Evolutionary conservation across 208 protist genomes (phyloP), one percentile per base, ranked within the genome.

Genomic region (Leishmania martiniquensis): DNA sequence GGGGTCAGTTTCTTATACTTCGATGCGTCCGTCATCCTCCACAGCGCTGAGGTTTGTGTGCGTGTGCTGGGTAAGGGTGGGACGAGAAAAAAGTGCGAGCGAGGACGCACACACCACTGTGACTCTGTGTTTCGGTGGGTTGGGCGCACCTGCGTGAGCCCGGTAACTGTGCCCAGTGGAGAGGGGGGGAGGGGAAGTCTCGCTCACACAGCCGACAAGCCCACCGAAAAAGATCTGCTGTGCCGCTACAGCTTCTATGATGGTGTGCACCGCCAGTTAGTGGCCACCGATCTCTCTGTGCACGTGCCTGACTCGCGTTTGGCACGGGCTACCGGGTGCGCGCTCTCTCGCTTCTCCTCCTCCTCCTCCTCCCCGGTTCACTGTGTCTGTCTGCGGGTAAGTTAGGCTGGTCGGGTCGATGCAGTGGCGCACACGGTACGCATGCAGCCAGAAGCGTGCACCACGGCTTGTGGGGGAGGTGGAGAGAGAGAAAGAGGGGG

Each of bases 1-100:
- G 92, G 94, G 13, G 93, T 92, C 59, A 98, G 85, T 87, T 97
- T 98, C 89, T 98, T 92, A 85, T 98, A 98, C 82, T 95, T 97
- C 80, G 79, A 84, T 32, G 82, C 91, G 59, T 94, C 95, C 42
- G 93, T 81, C 94, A 97, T 97, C 32, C 13, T 52, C 45, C 10
- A 37, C 7, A 4, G 47, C 47, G n/a, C 7, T 15, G 32, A 25
- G 34, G 44, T 72, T 42, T 72, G n/a, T 57, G 67, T 72, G n/a
- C 12, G 67, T 15, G 47, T 49, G 42, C 1, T 12, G 22, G 12
- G 39, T 15, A 9, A 7, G 10, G 66, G 25, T 7, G 34, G 3
- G 39, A 9, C 2, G 32, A 42, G 59, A 32, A 22, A 13, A 10
- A 32, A 20, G 59, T 9, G 29, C 9, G 59, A 10, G 59, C 49